Evolutionary conservation across 352 stramenopile genomes (phyloP).

Genomic region (Pythium dissotocum): DNA sequence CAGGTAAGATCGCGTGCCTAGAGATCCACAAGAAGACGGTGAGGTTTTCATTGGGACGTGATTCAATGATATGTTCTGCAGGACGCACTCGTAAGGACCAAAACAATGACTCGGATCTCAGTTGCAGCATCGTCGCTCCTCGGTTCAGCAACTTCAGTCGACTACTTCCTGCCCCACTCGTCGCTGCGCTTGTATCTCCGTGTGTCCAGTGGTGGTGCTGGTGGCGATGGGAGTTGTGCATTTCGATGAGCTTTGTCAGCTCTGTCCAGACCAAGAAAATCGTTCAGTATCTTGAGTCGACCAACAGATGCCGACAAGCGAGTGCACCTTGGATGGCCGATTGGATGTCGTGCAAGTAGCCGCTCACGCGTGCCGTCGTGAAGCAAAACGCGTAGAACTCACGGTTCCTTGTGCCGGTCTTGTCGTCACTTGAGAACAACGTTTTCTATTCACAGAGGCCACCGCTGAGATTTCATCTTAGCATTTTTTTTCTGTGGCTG

Average conservation of each 20-base stretch:
- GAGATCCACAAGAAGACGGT: background rate
- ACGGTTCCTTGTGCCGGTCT: conserved; percentile 36
- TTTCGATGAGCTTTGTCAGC: conserved; percentile 1
- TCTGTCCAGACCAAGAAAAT: background rate
- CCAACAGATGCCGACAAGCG: background rate
- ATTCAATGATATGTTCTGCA: too few relatives aligned
- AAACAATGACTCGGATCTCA: conserved; percentile 17
- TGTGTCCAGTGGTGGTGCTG: background rate
- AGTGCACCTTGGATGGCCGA: conserved; percentile 43
- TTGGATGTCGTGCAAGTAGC: conserved; percentile 58
- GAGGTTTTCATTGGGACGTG: background rate
- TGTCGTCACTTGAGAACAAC: conserved; percentile 42
- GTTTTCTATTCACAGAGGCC: conserved; percentile 32
- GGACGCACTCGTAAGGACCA: conserved; percentile 25
- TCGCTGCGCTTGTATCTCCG: background rate
- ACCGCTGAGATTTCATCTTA: background rate
- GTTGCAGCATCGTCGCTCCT: conserved; percentile 22
- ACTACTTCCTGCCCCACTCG: background rate
- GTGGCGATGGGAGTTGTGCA: background rate
- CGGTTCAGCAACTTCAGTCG: conserved; percentile 26
- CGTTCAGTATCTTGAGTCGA: background rate
- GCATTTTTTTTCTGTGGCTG: background rate
- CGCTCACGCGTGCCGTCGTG: conserved; percentile 52
- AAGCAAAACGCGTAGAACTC: conserved; percentile 66
- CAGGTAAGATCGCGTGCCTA: conserved; percentile 43